phyloP scores from a whole-genome alignment of 768 basidiomycete genomes.

The Pleurotus ostreatus region DNA sequence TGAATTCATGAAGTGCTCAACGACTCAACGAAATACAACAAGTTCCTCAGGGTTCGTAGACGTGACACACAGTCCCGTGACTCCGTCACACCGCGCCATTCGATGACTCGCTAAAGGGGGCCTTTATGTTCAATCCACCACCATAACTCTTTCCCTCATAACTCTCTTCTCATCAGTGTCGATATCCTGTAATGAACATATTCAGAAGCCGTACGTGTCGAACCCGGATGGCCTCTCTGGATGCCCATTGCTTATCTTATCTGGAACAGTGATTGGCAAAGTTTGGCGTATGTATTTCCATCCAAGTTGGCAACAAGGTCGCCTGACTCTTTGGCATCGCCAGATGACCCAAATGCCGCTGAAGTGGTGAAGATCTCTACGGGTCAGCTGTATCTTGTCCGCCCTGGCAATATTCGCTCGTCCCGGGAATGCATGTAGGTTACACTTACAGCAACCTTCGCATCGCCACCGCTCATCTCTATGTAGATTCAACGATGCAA shows the following conservation, averaged over 20 bases:
- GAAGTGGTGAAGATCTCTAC: conserved; percentile 94
- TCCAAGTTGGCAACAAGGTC: neutral
- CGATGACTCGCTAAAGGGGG: neutral
- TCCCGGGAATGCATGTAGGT: conserved; percentile 96
- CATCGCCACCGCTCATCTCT: neutral
- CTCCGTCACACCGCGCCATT: conserved; percentile 6
- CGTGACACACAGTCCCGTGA: conserved; percentile 2
- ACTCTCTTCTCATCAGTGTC: neutral
- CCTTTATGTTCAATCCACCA: conserved; percentile 9
- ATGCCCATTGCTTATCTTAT: conserved; percentile 7
- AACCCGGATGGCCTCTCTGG: conserved; percentile 7
- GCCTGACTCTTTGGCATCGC: conserved; percentile 21
- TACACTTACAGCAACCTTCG: neutral
- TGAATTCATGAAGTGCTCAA: neutral
- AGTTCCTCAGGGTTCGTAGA: neutral
- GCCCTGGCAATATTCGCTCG: conserved; percentile 87
- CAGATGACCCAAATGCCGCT: conserved; percentile 91
- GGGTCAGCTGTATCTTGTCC: conserved; percentile 87
- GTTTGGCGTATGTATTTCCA: conserved; percentile 82
- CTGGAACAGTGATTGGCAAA: conserved; percentile 70
- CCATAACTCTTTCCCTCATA: neutral
- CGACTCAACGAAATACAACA: neutral
- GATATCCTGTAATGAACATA: conserved; percentile 62
- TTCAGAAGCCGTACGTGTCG: conserved; percentile 69
- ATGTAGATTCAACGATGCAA: conserved; percentile 88